These are phyloP conservation scores for Echinochloa phyllopogon DNA, from an alignment of 176 grass and related monocot species.

Conservation along the genomic window DNA sequence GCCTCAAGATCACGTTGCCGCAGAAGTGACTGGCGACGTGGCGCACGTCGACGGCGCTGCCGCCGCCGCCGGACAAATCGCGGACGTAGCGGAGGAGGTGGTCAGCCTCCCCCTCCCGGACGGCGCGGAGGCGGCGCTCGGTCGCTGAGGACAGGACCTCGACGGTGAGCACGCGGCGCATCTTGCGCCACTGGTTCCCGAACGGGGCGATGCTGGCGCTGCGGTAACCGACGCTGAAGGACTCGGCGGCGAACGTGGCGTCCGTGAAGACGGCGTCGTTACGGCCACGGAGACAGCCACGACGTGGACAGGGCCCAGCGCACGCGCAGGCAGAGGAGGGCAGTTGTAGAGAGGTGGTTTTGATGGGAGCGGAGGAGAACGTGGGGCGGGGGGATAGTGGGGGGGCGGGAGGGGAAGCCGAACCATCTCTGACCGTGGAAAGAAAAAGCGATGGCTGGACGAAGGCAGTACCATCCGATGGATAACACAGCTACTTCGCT, in stretches of 20 bases:
- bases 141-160: constrained; percentile 45
- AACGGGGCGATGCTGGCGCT: constrained; percentile 42
- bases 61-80: neutral
- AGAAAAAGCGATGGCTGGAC: too few relatives aligned
- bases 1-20: constrained; percentile 52
- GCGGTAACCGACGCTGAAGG: constrained; percentile 46
- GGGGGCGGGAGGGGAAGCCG: too few relatives aligned
- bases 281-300: constrained; percentile 51
- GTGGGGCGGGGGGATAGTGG: too few relatives aligned
- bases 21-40: constrained; percentile 40
- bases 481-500: too few relatives aligned
- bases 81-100: constrained; percentile 46
- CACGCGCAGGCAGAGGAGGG: too few relatives aligned
- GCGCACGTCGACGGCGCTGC: constrained; percentile 51
- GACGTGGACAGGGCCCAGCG: constrained; percentile 51
- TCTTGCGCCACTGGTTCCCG: constrained; percentile 73
- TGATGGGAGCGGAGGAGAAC: too few relatives aligned
- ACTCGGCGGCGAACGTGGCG: constrained; percentile 45
- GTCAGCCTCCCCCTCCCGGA: constrained; percentile 48
- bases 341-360: too few relatives aligned
- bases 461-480: too few relatives aligned
- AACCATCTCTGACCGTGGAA: too few relatives aligned
- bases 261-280: constrained; percentile 64
- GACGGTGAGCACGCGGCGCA: constrained; percentile 52
- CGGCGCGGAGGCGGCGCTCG: constrained; percentile 17